Conservation (phyloP, 352 stramenopile genomes). For the Phytophthora idaei region DNA sequence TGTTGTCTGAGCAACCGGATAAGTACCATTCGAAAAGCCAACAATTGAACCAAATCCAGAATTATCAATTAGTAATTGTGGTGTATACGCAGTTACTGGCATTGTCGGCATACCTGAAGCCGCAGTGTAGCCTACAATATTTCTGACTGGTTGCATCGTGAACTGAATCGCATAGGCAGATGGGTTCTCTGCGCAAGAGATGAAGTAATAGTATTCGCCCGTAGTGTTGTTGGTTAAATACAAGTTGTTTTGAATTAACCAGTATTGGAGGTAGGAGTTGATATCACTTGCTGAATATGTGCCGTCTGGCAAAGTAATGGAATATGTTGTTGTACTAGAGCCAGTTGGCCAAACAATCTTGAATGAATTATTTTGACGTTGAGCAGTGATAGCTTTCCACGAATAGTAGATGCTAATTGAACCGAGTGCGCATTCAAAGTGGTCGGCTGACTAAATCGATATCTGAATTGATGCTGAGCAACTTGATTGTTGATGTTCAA, state of each 20-base stretch:
- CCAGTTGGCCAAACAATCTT: constrained; percentile 1
- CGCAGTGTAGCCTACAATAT: neutral
- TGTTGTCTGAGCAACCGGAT: constrained; percentile 1
- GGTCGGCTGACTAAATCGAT: too few relatives aligned
- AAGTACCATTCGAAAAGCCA: neutral
- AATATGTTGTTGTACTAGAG: neutral
- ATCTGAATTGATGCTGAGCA: too few relatives aligned
- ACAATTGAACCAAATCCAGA: constrained; percentile 1
- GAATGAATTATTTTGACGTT: constrained; percentile 11
- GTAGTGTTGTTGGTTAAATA: constrained; percentile 4
- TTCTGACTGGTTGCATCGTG: neutral
- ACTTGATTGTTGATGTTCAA: constrained; percentile 2
- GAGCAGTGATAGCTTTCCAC: constrained; percentile 4
- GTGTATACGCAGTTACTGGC: neutral
- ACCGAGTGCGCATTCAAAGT: neutral
- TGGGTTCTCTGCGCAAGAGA: neutral
- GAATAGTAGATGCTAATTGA: neutral
- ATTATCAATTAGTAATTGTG: constrained; percentile 1
- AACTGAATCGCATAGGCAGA: neutral
- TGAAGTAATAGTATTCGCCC: constrained; percentile 4
- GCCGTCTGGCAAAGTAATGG: constrained; percentile 1
- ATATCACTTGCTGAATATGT: constrained; percentile 9
- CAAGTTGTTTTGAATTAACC: constrained; percentile 3
- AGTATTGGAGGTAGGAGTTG: constrained; percentile 5
- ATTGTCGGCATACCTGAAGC: neutral